Evolutionary conservation across 1,284 basidiomycete species (phyloP), one percentile per base, ranked within the genome.

Genomic region (Entoloma clypeatum): DNA sequence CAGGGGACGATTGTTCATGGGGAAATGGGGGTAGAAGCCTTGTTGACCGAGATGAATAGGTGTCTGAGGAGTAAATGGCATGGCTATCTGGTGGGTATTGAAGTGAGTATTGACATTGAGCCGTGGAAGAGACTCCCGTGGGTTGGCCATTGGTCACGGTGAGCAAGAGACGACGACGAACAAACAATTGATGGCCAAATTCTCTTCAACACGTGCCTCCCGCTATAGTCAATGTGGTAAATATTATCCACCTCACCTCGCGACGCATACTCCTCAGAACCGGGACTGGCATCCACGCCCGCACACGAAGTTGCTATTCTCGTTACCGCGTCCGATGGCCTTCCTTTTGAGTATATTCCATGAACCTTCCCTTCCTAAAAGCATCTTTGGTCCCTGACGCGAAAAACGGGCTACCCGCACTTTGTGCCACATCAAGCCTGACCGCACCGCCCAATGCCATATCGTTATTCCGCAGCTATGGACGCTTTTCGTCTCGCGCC

Each of bases 41-140:
- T 74, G 72, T 51, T 79, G 77, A n/a, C 16, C 81, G 53, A 25
- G 75, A 67, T 3, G 81, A 77, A 14, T 78, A 81, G 28, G 84
- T 63, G 38, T 71, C 75, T 5, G 84, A 81, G 2, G 85, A 84
- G 58, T 72, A 87, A 50, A 83, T 61, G 33, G 71, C 6, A 41
- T 30, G 22, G 35, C 50, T 10, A 69, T 71, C 51, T 72, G 77
- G 49, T 75, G 77, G 51, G 70, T 58, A 54, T 56, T 58, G 43
- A 75, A 59, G 31, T 59, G 55, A 7, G 67, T 66, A n/a, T 69
- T 67, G 26, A 76, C 67, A 51, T 62, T 71, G 36, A 79, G 66
- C 36, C 70, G 66, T 6, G 71, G 68, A 19, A 71, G 64, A 33
- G 53, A 57, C 39, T 68, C 63, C 50, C 60, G 49, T 37, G 53